Evolutionary conservation across 768 basidiomycete species (phyloP).

Genomic region (Crucibulum laeve): DNA sequence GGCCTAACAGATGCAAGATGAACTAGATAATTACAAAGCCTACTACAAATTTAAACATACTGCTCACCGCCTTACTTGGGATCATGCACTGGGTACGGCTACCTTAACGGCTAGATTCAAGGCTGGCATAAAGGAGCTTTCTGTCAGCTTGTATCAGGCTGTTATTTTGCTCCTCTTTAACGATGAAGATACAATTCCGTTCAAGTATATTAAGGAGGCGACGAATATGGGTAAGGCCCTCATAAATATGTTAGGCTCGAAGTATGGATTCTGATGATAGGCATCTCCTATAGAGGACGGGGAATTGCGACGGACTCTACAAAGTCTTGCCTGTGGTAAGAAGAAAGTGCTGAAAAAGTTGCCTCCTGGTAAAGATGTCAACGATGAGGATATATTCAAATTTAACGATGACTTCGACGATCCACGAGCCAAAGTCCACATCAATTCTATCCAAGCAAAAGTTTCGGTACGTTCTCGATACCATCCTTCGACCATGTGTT

Average conservation of each 20-base stretch:
- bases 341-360: conserved; percentile 83
- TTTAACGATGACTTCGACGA: conserved; percentile 86
- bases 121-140: conserved; percentile 74
- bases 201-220: conserved; percentile 60
- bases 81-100: conserved; percentile 82
- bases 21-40: conserved; percentile 53
- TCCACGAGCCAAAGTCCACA: conserved; percentile 74
- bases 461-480: conserved; percentile 60
- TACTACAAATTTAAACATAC: conserved; percentile 83
- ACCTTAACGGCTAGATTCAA: conserved; percentile 70
- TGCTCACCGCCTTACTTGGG: conserved; percentile 77
- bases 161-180: conserved; percentile 88
- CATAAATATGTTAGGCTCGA: not conserved
- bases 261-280: not conserved
- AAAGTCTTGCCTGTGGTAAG: conserved; percentile 89
- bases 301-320: conserved; percentile 80
- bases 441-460: conserved; percentile 94
- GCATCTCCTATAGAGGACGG: conserved; percentile 44
- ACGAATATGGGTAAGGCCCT: conserved; percentile 67
- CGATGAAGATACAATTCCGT: conserved; percentile 52
- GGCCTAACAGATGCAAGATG: conserved; percentile 66
- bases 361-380: conserved; percentile 74
- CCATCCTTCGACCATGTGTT: not conserved
- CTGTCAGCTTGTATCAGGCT: conserved; percentile 88
- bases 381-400: conserved; percentile 68